Conservation (phyloP, 2,329 filamentous ascomycete species). For the Microcera coccophila region DNA sequence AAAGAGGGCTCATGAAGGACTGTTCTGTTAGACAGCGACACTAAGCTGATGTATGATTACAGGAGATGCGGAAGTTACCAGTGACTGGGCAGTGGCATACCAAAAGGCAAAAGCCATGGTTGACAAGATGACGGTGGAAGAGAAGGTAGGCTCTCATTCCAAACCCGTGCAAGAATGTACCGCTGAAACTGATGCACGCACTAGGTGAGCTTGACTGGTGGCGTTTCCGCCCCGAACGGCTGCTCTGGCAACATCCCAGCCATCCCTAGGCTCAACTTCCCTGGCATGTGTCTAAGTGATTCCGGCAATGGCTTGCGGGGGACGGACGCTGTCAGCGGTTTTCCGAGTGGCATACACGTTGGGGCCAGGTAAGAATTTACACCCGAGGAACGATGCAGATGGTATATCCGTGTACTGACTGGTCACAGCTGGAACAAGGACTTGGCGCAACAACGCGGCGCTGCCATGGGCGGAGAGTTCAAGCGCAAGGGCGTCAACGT, state of each 20-base stretch:
- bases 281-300: neutral
- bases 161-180: no score
- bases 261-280: neutral
- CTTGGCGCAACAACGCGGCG: conserved; percentile 61
- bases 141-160: no score
- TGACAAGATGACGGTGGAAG: no score
- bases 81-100: no score
- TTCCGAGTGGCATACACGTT: neutral
- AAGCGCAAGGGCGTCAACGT: conserved; percentile 70
- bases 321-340: neutral
- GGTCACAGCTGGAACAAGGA: conserved; percentile 60
- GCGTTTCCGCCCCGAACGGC: neutral
- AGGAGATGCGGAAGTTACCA: no score
- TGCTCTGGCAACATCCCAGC: neutral
- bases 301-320: neutral
- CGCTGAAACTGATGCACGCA: no score
- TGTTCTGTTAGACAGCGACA: no score
- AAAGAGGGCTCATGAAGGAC: no score
- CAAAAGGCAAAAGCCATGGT: no score
- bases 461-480: conserved; percentile 55
- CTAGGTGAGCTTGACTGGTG: neutral
- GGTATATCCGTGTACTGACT: neutral
- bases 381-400: neutral
- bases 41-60: no score
- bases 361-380: neutral